A percentile compares a stretch with the other conserved stretches of the same genome.
phyloP scores from a whole-genome alignment of 1,284 basidiomycete species.

The Apiotrichum gamsii region DNA sequence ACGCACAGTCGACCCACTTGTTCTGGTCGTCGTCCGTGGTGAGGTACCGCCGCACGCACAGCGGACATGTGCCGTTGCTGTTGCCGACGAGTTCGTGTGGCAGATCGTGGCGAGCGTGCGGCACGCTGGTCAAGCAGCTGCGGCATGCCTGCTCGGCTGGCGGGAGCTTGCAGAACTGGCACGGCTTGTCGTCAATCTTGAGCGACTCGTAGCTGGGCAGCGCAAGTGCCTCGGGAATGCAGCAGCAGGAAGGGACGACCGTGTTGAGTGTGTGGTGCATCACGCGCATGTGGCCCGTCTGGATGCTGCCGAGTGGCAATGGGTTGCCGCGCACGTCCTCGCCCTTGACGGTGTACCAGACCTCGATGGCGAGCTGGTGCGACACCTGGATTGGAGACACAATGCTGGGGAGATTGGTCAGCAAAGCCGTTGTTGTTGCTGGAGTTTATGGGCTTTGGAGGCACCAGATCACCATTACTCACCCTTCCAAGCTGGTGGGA shows the following conservation, averaged over 20 bases:
- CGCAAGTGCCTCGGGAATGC: constrained; percentile 8
- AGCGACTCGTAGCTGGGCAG: neutral
- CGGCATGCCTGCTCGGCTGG: constrained; percentile 12
- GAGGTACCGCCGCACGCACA: constrained; percentile 8
- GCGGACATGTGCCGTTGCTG: constrained; percentile 16
- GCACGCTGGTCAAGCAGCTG: constrained; percentile 12
- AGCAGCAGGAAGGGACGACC: constrained; percentile 10
- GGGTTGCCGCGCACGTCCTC: constrained; percentile 21
- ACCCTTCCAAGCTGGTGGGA: constrained; percentile 31
- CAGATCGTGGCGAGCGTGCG: constrained; percentile 22
- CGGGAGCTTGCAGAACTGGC: constrained; percentile 9
- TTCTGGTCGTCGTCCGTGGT: neutral
- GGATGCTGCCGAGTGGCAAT: neutral
- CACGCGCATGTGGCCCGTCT: constrained; percentile 3
- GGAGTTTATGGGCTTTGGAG: too few species aligned
- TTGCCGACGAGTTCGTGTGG: constrained; percentile 16
- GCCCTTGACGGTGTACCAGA: constrained; percentile 35
- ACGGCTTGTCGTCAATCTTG: neutral
- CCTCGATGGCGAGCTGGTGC: constrained; percentile 32
- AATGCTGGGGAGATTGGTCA: constrained; percentile 16
- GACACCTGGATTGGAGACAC: constrained; percentile 35
- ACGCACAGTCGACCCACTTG: constrained; percentile 16
- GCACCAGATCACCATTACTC: neutral
- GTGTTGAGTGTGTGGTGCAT: constrained; percentile 3
- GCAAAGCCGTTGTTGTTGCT: too few species aligned